Evolutionary conservation across 83 land plant genomes (phyloP).

Genomic region (Diphasiastrum complanatum): DNA sequence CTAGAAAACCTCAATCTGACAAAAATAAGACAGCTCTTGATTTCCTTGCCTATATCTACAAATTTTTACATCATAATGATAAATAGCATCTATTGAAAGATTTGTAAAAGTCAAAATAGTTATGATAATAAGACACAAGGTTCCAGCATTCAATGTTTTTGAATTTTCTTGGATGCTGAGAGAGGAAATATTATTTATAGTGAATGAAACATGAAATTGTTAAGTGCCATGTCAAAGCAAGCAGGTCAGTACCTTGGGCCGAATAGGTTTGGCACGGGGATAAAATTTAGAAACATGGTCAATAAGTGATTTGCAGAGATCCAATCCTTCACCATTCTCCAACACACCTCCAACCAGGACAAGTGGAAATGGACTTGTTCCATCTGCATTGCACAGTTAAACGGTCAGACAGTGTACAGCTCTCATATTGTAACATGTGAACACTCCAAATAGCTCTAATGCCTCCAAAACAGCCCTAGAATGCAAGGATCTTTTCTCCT

Average conservation of each 20-base stretch:
- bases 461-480: no score
- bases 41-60: no score
- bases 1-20: no score
- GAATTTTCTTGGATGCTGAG: neutral
- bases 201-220: neutral
- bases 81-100: neutral
- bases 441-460: neutral
- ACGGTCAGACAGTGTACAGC: no score
- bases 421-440: no score
- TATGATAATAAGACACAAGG: neutral
- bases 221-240: neutral
- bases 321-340: slow-evolving; percentile 65
- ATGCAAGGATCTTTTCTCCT: no score
- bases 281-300: slow-evolving; percentile 41
- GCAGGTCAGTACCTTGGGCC: slow-evolving; percentile 56
- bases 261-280: slow-evolving; percentile 55
- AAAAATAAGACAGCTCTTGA: no score
- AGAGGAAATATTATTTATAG: neutral
- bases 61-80: no score
- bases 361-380: slow-evolving; percentile 61
- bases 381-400: slow-evolving; percentile 45
- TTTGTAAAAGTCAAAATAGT: neutral
- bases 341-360: slow-evolving; percentile 96
- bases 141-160: neutral
- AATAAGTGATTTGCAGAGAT: slow-evolving; percentile 64